A percentile compares a stretch with the other conserved stretches of the same genome.
These are phyloP conservation scores for Acanthamoeba royreba DNA, from an alignment of 208 protist species.

Conservation along the genomic window DNA sequence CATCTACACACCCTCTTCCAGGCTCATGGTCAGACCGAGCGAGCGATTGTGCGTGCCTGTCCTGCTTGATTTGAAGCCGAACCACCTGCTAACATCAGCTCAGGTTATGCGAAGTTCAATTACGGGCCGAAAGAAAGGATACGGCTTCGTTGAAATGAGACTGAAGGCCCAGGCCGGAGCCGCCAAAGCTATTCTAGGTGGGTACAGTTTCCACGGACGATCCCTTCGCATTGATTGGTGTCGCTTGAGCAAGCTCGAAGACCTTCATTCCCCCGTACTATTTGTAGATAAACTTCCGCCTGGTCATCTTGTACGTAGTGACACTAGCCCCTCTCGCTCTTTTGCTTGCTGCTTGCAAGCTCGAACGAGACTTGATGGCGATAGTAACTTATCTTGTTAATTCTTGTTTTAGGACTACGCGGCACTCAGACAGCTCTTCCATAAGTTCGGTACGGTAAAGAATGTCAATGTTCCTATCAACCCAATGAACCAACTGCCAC, in stretches of 20 bases:
- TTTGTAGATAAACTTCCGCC: constrained; percentile 17
- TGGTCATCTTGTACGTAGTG: background rate
- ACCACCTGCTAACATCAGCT: background rate
- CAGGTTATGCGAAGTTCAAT: background rate
- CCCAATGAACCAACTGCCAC: background rate
- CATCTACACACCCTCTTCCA: background rate
- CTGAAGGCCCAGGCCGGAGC: background rate
- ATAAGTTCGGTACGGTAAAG: background rate
- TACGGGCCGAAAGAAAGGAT: background rate
- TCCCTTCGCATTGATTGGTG: background rate
- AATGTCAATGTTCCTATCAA: background rate
- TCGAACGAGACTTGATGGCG: background rate
- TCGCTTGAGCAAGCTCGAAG: background rate
- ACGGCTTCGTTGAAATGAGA: background rate
- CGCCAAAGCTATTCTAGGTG: background rate
- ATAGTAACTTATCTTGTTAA: too few relatives aligned
- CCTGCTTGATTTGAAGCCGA: background rate
- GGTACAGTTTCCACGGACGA: background rate
- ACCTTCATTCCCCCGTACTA: constrained; percentile 5
- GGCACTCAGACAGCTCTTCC: background rate
- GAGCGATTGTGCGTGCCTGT: background rate
- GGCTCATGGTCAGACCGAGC: background rate
- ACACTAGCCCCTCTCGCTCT: background rate
- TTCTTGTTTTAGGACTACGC: too few relatives aligned
- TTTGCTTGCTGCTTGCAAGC: background rate